Percentiles rank a stretch among this genome's conserved stretches.
Evolutionary conservation across 371 early-diverging fungal species (phyloP).

Genomic region (Rhizopus sp.): DNA sequence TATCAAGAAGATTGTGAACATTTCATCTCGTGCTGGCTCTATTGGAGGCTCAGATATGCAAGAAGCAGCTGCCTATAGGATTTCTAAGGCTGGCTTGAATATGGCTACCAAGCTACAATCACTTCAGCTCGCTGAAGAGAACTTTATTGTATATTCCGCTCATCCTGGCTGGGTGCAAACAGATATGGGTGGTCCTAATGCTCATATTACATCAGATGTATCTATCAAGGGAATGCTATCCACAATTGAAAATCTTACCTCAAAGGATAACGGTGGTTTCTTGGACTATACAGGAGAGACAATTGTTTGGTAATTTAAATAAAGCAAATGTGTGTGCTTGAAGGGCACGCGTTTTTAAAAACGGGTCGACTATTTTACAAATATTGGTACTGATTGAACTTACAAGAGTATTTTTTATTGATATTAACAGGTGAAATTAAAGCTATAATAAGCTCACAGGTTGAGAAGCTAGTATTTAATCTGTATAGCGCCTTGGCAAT

Average conservation of each 20-base stretch:
- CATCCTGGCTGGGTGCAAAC: slow-evolving; percentile 25
- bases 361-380: no score
- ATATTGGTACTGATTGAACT: no score
- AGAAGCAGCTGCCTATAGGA: slow-evolving; percentile 5
- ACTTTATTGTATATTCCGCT: slow-evolving; percentile 13
- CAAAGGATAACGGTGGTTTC: not conserved
- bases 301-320: not conserved
- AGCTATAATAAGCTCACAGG: no score
- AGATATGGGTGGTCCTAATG: slow-evolving; percentile 18
- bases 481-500: no score
- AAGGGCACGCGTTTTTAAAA: not conserved
- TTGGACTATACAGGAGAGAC: not conserved
- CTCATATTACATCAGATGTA: not conserved
- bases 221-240: slow-evolving; percentile 19
- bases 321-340: not conserved
- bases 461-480: no score
- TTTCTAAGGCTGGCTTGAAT: slow-evolving; percentile 18
- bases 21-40: slow-evolving; percentile 10
- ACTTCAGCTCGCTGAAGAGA: slow-evolving; percentile 7
- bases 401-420: no score
- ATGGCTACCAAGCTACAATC: slow-evolving; percentile 15
- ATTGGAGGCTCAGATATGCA: slow-evolving; percentile 2
- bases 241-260: not conserved
- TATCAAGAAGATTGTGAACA: slow-evolving; percentile 14
- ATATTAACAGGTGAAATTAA: no score